Evolutionary conservation across 176 grass and related monocot genomes (phyloP).

Genomic region (Eragrostis nindensis): DNA sequence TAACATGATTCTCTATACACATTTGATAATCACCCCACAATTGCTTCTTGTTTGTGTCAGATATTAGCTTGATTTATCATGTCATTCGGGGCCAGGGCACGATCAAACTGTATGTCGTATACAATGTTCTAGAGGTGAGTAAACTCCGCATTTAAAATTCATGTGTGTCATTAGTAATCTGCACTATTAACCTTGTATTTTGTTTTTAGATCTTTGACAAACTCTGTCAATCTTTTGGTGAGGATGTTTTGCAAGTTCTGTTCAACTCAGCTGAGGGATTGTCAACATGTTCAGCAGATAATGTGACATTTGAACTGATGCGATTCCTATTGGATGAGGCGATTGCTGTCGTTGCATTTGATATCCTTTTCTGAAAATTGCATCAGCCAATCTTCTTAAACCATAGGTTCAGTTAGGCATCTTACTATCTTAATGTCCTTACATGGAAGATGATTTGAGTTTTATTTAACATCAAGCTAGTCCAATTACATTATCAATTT

Average conservation of each 20-base stretch:
- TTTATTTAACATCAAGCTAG: constrained; percentile 15
- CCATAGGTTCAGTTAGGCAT: constrained; percentile 26
- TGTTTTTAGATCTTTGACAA: constrained; percentile 90
- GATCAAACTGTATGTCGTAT: constrained; percentile 97
- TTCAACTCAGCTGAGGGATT: constrained; percentile 95
- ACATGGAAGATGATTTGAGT: neutral
- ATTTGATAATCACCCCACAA: constrained; percentile 32
- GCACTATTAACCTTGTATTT: constrained; percentile 27
- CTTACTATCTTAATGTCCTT: constrained; percentile 1
- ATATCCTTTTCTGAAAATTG: constrained; percentile 76
- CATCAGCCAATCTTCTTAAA: constrained; percentile 14
- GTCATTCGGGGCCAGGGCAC: constrained; percentile 98
- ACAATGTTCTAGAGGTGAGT: constrained; percentile 98
- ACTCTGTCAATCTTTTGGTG: constrained; percentile 98
- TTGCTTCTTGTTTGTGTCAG: constrained; percentile 57
- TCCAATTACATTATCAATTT: neutral
- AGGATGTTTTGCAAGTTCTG: constrained; percentile 97
- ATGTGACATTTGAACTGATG: constrained; percentile 69
- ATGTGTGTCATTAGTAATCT: constrained; percentile 18
- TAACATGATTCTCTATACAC: constrained; percentile 9
- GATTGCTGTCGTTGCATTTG: constrained; percentile 89
- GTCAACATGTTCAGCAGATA: constrained; percentile 75
- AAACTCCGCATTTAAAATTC: constrained; percentile 37
- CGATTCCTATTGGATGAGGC: constrained; percentile 81
- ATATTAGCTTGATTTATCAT: constrained; percentile 99